phyloP scores from a whole-genome alignment of 441 rosid genomes.

The Arabidopsis lyrata region DNA sequence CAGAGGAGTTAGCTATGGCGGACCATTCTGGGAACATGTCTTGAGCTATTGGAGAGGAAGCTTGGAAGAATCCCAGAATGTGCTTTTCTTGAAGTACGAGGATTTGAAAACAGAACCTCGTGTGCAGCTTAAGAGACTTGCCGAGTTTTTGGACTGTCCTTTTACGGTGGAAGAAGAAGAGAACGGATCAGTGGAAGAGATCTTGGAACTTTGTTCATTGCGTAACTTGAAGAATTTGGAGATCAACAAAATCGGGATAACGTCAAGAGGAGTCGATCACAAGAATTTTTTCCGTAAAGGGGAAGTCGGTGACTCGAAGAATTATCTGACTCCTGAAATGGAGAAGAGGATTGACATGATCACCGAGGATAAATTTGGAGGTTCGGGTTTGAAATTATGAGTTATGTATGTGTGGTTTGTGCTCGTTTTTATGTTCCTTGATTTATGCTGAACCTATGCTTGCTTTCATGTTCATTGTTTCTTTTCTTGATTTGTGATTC shows the following conservation, averaged over 20 bases:
- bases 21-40: conserved; percentile 34
- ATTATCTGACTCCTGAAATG: conserved; percentile 51
- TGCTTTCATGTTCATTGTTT: too few relatives aligned
- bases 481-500: too few relatives aligned
- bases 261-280: background rate
- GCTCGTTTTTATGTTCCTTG: background rate
- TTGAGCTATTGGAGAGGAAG: conserved; percentile 32
- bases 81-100: conserved; percentile 31
- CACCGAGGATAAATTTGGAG: background rate
- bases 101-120: conserved; percentile 3
- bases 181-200: background rate
- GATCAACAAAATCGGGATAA: conserved; percentile 14
- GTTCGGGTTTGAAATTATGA: conserved; percentile 17
- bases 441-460: too few relatives aligned
- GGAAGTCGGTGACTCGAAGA: conserved; percentile 55
- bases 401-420: background rate
- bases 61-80: conserved; percentile 1
- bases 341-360: conserved; percentile 22
- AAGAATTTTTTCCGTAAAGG: conserved; percentile 43
- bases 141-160: conserved; percentile 26
- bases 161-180: conserved; percentile 31
- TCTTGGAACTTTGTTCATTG: conserved; percentile 17
- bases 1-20: background rate
- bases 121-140: conserved; percentile 12
- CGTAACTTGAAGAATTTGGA: conserved; percentile 12